Conservation (phyloP, 805 yeast genomes). For the Yarrowia bubula region DNA sequence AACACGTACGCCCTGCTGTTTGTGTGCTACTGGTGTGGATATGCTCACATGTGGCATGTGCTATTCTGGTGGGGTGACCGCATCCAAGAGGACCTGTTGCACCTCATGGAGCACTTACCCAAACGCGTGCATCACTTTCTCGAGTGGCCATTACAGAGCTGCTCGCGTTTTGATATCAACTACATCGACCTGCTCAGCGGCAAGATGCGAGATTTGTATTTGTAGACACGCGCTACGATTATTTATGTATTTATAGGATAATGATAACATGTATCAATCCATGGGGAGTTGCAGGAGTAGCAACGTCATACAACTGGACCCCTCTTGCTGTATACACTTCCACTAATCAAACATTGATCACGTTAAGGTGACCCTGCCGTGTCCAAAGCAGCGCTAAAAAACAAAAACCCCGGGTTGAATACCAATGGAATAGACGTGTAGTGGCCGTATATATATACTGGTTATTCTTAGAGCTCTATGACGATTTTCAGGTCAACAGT, state of each 20-base stretch:
- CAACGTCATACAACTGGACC: too few species aligned
- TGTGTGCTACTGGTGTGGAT: slow-evolving; percentile 1
- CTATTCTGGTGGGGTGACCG: slow-evolving; percentile 12
- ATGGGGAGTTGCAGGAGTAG: too few species aligned
- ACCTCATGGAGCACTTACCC: not conserved
- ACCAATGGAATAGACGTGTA: too few species aligned
- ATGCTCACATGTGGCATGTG: slow-evolving; percentile 6
- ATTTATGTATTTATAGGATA: not conserved
- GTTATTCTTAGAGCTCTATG: too few species aligned
- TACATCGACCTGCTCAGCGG: not conserved
- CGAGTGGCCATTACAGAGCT: not conserved
- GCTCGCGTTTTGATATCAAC: not conserved
- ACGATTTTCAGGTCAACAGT: too few species aligned
- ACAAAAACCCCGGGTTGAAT: too few species aligned
- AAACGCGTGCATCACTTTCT: not conserved
- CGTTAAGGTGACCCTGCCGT: too few species aligned
- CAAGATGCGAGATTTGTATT: slow-evolving; percentile 5
- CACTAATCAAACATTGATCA: too few species aligned
- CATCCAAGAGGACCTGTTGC: not conserved
- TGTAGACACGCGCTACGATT: not conserved
- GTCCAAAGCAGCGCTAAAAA: too few species aligned
- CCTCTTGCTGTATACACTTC: too few species aligned
- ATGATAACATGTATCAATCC: not conserved
- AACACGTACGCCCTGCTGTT: slow-evolving; percentile 6
- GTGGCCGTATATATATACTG: too few species aligned